Evolutionary conservation across 1,139 yeast species (phyloP), one percentile per base, ranked within the genome.

Genomic region (Taphrina betulina): DNA sequence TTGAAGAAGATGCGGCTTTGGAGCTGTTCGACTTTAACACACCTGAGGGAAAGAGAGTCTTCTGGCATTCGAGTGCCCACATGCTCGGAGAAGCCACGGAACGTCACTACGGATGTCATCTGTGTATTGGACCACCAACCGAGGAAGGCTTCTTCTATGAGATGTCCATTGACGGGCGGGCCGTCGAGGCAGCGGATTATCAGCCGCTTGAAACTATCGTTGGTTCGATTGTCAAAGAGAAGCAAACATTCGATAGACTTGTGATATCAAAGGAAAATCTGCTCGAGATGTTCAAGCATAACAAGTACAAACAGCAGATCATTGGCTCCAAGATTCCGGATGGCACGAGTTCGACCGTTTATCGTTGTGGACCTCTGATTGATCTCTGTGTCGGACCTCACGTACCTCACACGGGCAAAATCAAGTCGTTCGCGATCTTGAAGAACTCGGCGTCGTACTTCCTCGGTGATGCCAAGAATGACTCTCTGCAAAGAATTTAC

Each of bases 61-160:
- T 94, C 74, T 94, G 98, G 98, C 99, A 94, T 72, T 92, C 98
- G 3, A 85, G 95, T 64, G 99, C 99, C 58, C 99, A 94, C 73
- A 92, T 94, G 60, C 77, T 94, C 65, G 99, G 99, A 72, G 98
- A 94, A 75, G 94, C 97, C 53, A 85, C 95, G 75, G 99, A 94
- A 75, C 85, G 96, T 71, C 94, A 88, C 71, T 78, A 84, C 70
- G 97, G 96, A 63, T 95, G 95, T 63, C 96, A 90, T 69, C 81
- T 94, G 61, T 81, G 86, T 69, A 75, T 82, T 62, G 99, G 99
- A 62, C 99, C 99, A 43, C 98, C 99, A 69, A 92, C 96, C 60
- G 90, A 85, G 53, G 97, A 90, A 63, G 99, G 99, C 48, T 94
- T 94, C 73, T 94, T 92, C 76, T 94, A 94, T 71, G 99, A 94